phyloP scores from a whole-genome alignment of 441 rosid genomes.

The Erodium moschatum region DNA sequence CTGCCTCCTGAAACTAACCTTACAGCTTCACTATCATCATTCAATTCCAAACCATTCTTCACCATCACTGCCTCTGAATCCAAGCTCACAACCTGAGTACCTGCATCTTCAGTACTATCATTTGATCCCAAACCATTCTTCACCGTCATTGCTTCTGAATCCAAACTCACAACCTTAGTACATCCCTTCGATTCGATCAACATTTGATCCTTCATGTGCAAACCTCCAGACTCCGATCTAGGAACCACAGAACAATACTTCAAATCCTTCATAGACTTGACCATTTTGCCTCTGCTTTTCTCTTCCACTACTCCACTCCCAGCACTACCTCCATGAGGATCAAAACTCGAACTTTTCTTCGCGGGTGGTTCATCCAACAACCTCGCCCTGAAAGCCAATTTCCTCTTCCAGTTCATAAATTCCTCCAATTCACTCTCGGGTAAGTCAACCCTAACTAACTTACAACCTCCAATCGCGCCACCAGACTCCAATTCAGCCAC shows the following conservation, averaged over 20 bases:
- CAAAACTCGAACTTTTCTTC: neutral
- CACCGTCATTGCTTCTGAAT: neutral
- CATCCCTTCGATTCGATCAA: neutral
- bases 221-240: slow-evolving; percentile 3
- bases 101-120: neutral
- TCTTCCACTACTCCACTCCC: neutral
- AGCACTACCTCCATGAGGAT: neutral
- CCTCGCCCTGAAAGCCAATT: slow-evolving; percentile 4
- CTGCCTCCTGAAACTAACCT: neutral
- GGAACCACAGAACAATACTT: neutral
- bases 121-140: neutral
- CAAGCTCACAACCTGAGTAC: too few species aligned
- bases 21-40: neutral
- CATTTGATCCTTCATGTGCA: neutral
- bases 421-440: slow-evolving; percentile 12
- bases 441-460: neutral
- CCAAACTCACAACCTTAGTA: neutral
- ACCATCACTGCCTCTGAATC: too few species aligned
- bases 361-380: neutral
- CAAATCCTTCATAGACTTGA: slow-evolving; percentile 18
- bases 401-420: slow-evolving; percentile 21
- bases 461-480: neutral
- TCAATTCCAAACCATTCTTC: neutral
- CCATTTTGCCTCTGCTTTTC: slow-evolving; percentile 7
- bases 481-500: slow-evolving; percentile 12